Evolutionary conservation across 176 grass and related monocot genomes (phyloP), one percentile per base, ranked within the genome.

Genomic region (Paspalum vaginatum): DNA sequence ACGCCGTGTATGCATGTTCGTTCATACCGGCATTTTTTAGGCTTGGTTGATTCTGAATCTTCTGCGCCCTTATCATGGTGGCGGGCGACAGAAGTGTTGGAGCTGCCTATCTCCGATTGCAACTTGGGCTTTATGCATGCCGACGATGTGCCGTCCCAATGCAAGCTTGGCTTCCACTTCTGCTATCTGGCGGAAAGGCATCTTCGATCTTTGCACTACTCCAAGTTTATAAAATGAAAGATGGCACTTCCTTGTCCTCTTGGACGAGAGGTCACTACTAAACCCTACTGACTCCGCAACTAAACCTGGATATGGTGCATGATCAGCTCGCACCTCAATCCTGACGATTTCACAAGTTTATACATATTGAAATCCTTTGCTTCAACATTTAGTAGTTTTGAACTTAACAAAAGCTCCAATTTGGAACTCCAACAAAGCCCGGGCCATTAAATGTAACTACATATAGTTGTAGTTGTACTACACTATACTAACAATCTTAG

Each of bases 231-330:
- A 59, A 83, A 66, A 74, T 11, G n/a, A 88, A 66, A 83, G 74
- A 79, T 79, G 86, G 42, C 80, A 88, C 50, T 60, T 79, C 74
- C 58, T 74, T 88, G 80, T 84, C 86, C 75, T 78, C 59, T 22
- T 83, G 80, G 75, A 83, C 86, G 61, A 67, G 75, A 42, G 58
- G 86, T 79, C 74, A 51, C 68, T 84, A n/a, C 68, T 61, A 57
- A 50, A 61, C 67, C 15, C 51, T 12, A 73, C 48, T 68, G 86
- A 85, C 83, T 32, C 55, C 60, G 18, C 73, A 89, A 65, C 83
- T 77, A 75, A 55, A 77, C 12, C 53, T 41, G 37, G 26, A 48
- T 51, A 70, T 26, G 18, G 68, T 41, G 37, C 43, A 70, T 13
- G n/a, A 67, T 11, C 64, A 68, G 39, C 66, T 25, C 11, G 24